These are phyloP conservation scores for Zymoseptoria brevis DNA, from an alignment of 2,329 filamentous ascomycete species.

Conservation along the genomic window DNA sequence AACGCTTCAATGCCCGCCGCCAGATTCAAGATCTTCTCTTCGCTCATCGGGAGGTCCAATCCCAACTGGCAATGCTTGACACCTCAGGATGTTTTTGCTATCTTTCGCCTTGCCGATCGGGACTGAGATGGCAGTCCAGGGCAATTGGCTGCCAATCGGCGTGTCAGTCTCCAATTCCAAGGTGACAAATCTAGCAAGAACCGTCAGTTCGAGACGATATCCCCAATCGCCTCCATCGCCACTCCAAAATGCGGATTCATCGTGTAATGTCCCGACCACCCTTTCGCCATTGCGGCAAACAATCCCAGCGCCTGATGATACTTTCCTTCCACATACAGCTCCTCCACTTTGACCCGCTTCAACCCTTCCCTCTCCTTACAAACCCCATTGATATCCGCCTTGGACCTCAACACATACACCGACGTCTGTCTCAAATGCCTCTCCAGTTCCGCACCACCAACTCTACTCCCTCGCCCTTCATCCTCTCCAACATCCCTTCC, in stretches of 20 bases:
- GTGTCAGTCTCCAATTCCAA: constrained; percentile 30
- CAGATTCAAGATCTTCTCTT: constrained; percentile 16
- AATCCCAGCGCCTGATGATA: constrained; percentile 19
- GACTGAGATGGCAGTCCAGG: constrained; percentile 30
- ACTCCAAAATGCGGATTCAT: constrained; percentile 24
- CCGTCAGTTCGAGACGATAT: constrained; percentile 2
- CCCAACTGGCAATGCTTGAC: constrained; percentile 18
- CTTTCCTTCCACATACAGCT: constrained; percentile 12
- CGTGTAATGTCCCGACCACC: constrained; percentile 16
- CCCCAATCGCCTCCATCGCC: constrained; percentile 18
- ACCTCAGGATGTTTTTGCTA: constrained; percentile 16
- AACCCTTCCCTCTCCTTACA: constrained; percentile 12
- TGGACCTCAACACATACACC: constrained; percentile 18
- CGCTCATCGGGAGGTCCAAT: constrained; percentile 18
- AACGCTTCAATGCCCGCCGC: constrained; percentile 14
- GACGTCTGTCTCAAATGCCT: constrained; percentile 13
- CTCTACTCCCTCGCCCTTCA: constrained; percentile 14
- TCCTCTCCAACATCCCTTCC: constrained; percentile 7
- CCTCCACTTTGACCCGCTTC: constrained; percentile 17
- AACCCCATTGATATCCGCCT: constrained; percentile 23
- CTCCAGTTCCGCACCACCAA: constrained; percentile 18
- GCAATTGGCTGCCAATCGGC: constrained; percentile 27
- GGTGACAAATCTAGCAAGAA: background rate
- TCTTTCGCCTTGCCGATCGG: constrained; percentile 21
- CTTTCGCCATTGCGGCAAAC: constrained; percentile 20